Evolutionary conservation across 139 green algal species (phyloP), one percentile per base, ranked within the genome.

Genomic region (Yamagishiella unicocca): DNA sequence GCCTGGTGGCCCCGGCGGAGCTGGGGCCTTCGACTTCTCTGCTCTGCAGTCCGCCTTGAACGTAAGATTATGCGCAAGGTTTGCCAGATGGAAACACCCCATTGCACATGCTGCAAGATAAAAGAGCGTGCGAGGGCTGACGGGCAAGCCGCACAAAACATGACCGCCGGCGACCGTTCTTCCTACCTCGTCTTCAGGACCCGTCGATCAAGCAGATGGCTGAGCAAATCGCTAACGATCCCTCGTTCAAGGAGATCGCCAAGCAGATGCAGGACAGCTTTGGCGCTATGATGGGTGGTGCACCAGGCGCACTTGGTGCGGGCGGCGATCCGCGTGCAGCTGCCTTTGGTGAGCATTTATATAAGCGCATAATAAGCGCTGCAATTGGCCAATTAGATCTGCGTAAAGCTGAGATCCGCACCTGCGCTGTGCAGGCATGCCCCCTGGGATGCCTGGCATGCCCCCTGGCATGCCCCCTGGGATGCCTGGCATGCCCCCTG

Each of bases 121-220:
- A n/a, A 12, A 40, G n/a, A 21, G 19, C n/a, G n/a, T n/a, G n/a
- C n/a, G n/a, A n/a, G n/a, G n/a, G n/a, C n/a, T 71, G 27, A 35
- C 27, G 62, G 10, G 8, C 14, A 64, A 78, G 22, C 31, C n/a
- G n/a, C n/a, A n/a, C 17, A 64, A 31, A 12, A 45, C 14, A 67
- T 45, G 24, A 66, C 62, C 29, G 46, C 74, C 43, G 50, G 37
- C 46, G 54, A 58, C 38, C 70, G 38, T 55, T 58, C 62, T 42
- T 24, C 25, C 45, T 74, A 9, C 17, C 66, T 74, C 45, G 21
- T 46, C 37, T 35, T 80, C 89, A 96, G 93, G 93, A 97, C 62
- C 95, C 95, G 1, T 83, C 82, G 53, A 96, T 97, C 85, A 95
- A 95, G 90, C 62, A 94, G 66, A 98, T 98, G 95, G 95, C 95